phyloP scores from a whole-genome alignment of 2,329 filamentous ascomycete genomes.

The Hypoxylon sp. region DNA sequence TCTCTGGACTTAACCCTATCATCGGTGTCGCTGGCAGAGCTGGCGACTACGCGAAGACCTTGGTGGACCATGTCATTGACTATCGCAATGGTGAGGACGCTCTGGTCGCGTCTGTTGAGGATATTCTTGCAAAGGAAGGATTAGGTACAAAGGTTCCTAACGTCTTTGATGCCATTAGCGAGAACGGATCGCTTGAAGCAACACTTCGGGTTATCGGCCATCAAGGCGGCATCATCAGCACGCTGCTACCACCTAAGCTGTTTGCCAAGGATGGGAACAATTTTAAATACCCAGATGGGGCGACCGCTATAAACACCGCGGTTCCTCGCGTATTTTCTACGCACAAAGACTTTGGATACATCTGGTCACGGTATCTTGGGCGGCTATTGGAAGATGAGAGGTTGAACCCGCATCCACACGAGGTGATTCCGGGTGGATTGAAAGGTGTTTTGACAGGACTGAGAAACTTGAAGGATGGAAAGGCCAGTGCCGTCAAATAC shows the following conservation, averaged over 20 bases:
- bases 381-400: slow-evolving; percentile 63
- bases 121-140: slow-evolving; percentile 37
- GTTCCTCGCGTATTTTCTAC: slow-evolving; percentile 26
- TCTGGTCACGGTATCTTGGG: slow-evolving; percentile 56
- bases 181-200: slow-evolving; percentile 40
- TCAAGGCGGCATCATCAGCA: slow-evolving; percentile 31
- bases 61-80: slow-evolving; percentile 41
- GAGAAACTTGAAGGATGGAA: slow-evolving; percentile 69
- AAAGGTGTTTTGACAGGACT: slow-evolving; percentile 67
- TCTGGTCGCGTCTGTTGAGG: slow-evolving; percentile 26
- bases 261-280: slow-evolving; percentile 33
- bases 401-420: slow-evolving; percentile 65
- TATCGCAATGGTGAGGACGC: slow-evolving; percentile 41
- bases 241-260: slow-evolving; percentile 34
- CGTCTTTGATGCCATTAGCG: slow-evolving; percentile 44
- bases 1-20: slow-evolving; percentile 41
- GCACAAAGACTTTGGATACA: slow-evolving; percentile 40
- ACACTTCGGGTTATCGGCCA: slow-evolving; percentile 33
- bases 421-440: slow-evolving; percentile 69
- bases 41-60: slow-evolving; percentile 27
- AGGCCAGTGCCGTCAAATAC: slow-evolving; percentile 75
- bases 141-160: slow-evolving; percentile 28
- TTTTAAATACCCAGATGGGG: slow-evolving; percentile 39
- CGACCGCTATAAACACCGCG: slow-evolving; percentile 28
- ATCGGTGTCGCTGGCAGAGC: slow-evolving; percentile 42